Conservation (phyloP, 2,329 filamentous ascomycete genomes). For the Claviceps africana region DNA sequence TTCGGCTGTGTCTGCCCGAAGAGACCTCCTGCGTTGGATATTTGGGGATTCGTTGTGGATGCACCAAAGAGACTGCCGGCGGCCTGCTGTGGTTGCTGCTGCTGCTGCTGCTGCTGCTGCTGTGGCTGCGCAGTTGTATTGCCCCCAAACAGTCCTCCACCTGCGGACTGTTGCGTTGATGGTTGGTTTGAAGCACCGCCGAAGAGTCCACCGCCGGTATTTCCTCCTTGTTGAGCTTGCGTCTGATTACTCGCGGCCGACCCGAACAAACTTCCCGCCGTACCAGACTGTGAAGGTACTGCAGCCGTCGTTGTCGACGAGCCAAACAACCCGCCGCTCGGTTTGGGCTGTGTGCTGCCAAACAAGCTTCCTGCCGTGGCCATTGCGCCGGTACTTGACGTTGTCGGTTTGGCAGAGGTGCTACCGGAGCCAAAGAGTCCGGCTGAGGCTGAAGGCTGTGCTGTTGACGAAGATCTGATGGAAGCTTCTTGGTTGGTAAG, state of each 20-base stretch:
- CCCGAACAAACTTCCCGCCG: constrained; percentile 15
- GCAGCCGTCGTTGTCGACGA: constrained; percentile 13
- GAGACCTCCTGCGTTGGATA: constrained; percentile 11
- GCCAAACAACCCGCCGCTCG: constrained; percentile 18
- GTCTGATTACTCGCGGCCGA: constrained; percentile 11
- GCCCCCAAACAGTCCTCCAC: constrained; percentile 19
- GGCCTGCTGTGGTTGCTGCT: constrained; percentile 15
- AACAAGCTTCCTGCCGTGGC: constrained; percentile 25
- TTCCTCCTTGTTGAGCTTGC: background rate
- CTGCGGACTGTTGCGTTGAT: constrained; percentile 11
- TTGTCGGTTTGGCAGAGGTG: constrained; percentile 14
- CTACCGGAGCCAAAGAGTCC: constrained; percentile 23
- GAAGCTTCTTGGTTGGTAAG: constrained; percentile 1
- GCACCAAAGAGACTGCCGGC: constrained; percentile 18
- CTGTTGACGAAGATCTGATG: constrained; percentile 13
- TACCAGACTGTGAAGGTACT: constrained; percentile 8
- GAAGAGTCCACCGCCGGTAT: constrained; percentile 1
- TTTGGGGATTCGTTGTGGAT: constrained; percentile 8
- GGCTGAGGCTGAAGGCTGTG: constrained; percentile 20
- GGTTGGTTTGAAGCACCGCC: constrained; percentile 11
- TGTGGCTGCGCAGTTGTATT: constrained; percentile 11
- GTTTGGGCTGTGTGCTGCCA: constrained; percentile 16
- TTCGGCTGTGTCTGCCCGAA: constrained; percentile 23
- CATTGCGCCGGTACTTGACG: constrained; percentile 18
- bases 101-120: constrained; percentile 12